phyloP scores from a whole-genome alignment of 345 rosid species.

The Geranium rotundifolium region DNA sequence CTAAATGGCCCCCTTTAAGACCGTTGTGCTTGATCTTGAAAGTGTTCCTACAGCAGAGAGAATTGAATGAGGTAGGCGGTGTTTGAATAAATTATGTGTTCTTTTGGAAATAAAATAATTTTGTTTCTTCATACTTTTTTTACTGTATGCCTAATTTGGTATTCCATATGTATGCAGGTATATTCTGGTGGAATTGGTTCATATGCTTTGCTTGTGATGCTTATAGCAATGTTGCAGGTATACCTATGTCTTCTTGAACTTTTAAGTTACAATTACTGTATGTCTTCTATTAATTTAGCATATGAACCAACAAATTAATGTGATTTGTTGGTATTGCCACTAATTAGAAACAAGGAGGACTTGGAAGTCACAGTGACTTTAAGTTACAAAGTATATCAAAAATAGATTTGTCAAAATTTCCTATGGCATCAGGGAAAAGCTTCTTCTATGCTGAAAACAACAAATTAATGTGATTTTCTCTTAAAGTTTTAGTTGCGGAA shows the following conservation, averaged over 20 bases:
- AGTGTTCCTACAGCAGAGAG: slow-evolving; percentile 92
- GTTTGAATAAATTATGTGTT: slow-evolving; percentile 1
- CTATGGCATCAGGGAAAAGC: too few species aligned
- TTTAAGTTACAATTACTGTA: not conserved
- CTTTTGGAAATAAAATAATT: not conserved
- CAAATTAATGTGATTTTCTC: too few species aligned
- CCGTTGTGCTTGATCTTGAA: slow-evolving; percentile 80
- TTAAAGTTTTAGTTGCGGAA: too few species aligned
- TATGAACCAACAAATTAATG: too few species aligned
- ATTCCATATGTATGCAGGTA: slow-evolving; percentile 42
- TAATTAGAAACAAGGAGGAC: too few species aligned
- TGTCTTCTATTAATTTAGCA: not conserved
- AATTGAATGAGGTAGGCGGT: slow-evolving; percentile 67
- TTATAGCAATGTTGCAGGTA: slow-evolving; percentile 73
- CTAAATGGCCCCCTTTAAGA: slow-evolving; percentile 61
- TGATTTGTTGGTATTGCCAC: too few species aligned
- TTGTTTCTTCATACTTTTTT: not conserved
- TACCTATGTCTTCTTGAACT: not conserved
- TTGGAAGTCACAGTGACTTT: too few species aligned
- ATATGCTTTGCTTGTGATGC: slow-evolving; percentile 86
- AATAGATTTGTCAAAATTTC: too few species aligned
- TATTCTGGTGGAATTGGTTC: slow-evolving; percentile 91
- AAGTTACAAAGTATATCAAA: too few species aligned
- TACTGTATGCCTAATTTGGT: not conserved
- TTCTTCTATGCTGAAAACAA: too few species aligned